Evolutionary conservation across 768 basidiomycete species (phyloP).

Genomic region (Mycena alexandri): DNA sequence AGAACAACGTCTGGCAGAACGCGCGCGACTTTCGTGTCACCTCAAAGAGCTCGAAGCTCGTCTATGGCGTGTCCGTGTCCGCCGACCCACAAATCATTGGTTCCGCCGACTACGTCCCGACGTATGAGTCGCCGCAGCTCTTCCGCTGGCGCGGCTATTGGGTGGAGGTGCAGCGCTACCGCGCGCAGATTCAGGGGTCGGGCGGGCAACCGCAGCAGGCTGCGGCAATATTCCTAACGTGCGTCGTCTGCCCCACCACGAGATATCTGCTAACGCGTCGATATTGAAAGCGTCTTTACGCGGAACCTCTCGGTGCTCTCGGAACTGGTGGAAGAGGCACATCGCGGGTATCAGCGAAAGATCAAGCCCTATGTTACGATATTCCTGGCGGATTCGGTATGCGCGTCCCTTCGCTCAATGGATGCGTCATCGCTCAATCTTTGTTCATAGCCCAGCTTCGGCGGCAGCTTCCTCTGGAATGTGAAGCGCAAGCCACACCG

Average conservation of each 20-base stretch:
- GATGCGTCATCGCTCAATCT: conserved; percentile 8
- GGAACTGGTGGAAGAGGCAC: conserved; percentile 53
- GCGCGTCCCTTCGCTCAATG: conserved; percentile 10
- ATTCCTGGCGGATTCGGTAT: conserved; percentile 51
- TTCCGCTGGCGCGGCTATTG: conserved; percentile 58
- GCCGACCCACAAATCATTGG: conserved; percentile 37
- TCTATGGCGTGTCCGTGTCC: conserved; percentile 53
- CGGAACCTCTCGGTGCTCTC: conserved; percentile 53
- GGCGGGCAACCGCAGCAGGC: conserved; percentile 31
- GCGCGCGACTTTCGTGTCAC: conserved; percentile 58
- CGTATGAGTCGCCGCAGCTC: conserved; percentile 54
- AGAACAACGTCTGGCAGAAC: conserved; percentile 57
- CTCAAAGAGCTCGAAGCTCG: conserved; percentile 53
- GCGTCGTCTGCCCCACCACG: conserved; percentile 23
- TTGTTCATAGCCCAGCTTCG: conserved; percentile 50
- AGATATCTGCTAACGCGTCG: background rate
- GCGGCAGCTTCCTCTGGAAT: conserved; percentile 56
- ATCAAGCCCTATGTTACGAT: conserved; percentile 53
- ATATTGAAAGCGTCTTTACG: conserved; percentile 52
- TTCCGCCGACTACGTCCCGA: conserved; percentile 57
- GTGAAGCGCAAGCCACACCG: conserved; percentile 64
- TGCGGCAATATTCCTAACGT: conserved; percentile 50
- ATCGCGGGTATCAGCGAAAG: conserved; percentile 49
- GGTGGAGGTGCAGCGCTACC: conserved; percentile 52
- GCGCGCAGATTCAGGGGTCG: conserved; percentile 36